Base-by-base conservation (phyloP, 129 eudicot species). In the Centella asiatica region DNA sequence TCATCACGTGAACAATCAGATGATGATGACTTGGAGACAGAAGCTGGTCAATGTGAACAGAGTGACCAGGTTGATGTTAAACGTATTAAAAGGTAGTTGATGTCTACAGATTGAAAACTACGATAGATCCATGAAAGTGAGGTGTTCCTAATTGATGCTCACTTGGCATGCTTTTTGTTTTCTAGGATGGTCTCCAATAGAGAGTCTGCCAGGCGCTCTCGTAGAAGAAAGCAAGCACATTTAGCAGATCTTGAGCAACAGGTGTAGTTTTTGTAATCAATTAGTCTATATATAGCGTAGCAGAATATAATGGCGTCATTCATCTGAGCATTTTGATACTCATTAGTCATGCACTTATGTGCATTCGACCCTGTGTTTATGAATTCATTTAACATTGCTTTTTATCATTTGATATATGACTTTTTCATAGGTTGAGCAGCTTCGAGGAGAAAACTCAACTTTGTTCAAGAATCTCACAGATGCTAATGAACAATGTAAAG, bases 181-280 rank as follows among this genome's bases (percentile, higher is more conserved):
- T 72, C 74, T 71, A 90, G 97, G 81, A 86, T 76, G 95, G 90
- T 72, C 44, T 86, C 95, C 19, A 90, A 90, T 58, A 78, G 97
- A 75, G 94, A 86, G 76, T 90, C 97, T n/a, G 97, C 97, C 9
- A 74, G 94, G 58, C 95, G 97, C 34, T 90, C 95, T n/a, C 79
- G 97, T 69, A 72, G 77, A 70, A 75, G 95, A 64, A 90, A 79
- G 69, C 95, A 90, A 75, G 95, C 74, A 2, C 87, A 90, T 42
- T 65, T 86, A 54, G 61, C 74, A 26, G 97, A 83, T 20, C 92
- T 90, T 54, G 95, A 90, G 60, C 72, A 72, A 46, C 95, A 86
- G 85, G 97, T 90, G 60, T 42, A 57, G 44, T 57, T 57, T 23
- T n/a, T 34, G 4, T 33, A 20, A n/a, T 57, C 4, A 31, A 51